Percentiles rank a stretch among this genome's conserved stretches.
Conservation (phyloP, 257 asterid species). For the Euphrasia confusa region DNA sequence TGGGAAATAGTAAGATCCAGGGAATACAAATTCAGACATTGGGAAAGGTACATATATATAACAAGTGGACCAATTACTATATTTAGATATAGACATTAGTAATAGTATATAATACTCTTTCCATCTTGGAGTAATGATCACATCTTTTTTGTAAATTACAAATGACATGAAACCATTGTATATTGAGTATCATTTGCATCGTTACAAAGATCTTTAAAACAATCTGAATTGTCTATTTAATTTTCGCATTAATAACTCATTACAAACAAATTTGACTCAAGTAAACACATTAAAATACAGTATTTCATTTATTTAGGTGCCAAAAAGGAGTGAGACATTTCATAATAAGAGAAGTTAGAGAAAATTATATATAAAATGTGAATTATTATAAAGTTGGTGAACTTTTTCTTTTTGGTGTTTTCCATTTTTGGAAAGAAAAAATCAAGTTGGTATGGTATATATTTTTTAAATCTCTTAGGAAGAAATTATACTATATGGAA, state of each 20-base stretch:
- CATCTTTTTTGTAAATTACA: too few species aligned
- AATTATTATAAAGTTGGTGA: conserved; percentile 48
- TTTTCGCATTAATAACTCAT: too few species aligned
- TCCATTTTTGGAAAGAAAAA: neutral
- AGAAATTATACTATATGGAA: neutral
- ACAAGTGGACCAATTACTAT: conserved; percentile 40
- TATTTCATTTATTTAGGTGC: too few species aligned
- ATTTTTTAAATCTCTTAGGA: neutral
- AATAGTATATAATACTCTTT: neutral
- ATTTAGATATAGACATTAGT: conserved; percentile 3
- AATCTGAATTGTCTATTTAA: too few species aligned
- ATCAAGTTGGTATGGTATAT: neutral
- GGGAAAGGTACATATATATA: conserved; percentile 36
- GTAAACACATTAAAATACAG: too few species aligned
- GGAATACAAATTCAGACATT: conserved; percentile 45
- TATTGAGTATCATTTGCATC: too few species aligned
- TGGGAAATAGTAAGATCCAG: conserved; percentile 32
- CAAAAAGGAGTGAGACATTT: too few species aligned
- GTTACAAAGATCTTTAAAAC: too few species aligned
- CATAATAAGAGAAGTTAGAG: too few species aligned
- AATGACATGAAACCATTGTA: too few species aligned
- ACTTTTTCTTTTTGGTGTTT: conserved; percentile 21
- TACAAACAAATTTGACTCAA: too few species aligned
- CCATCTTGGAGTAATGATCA: too few species aligned
- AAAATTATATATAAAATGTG: conserved; percentile 14